Evolutionary conservation across 805 yeast genomes (phyloP).

Genomic region (Barnettozyma siamensis): DNA sequence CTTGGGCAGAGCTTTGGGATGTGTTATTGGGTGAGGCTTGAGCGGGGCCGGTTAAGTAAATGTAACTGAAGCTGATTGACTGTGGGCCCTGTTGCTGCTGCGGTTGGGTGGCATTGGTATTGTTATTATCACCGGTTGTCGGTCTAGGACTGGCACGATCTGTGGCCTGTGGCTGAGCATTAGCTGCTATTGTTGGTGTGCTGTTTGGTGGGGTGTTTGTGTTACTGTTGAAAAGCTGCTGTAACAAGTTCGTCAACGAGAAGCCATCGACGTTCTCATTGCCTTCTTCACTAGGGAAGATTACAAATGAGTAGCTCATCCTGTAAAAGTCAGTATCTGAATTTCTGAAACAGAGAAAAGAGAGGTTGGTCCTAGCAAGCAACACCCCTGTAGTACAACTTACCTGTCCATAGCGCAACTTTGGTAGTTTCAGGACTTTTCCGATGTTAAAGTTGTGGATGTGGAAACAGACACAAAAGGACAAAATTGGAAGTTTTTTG

Average conservation of each 20-base stretch:
- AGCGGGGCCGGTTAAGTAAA: too few relatives aligned
- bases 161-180: too few relatives aligned
- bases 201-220: too few relatives aligned
- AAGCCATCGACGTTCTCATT: neutral
- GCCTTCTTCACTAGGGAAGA: slow-evolving; percentile 20
- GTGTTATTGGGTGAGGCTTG: too few relatives aligned
- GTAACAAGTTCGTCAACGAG: neutral
- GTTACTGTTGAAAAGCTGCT: neutral
- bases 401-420: slow-evolving; percentile 1
- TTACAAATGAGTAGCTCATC: slow-evolving; percentile 12
- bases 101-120: too few relatives aligned
- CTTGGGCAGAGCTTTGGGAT: too few relatives aligned
- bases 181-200: neutral
- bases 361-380: too few relatives aligned
- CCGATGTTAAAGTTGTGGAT: neutral
- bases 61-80: too few relatives aligned
- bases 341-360: too few relatives aligned
- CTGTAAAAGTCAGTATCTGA: neutral
- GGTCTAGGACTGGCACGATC: too few relatives aligned
- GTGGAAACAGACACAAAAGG: neutral
- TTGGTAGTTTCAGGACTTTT: neutral
- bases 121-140: too few relatives aligned
- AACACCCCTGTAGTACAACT: neutral
- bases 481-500: neutral
- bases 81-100: too few relatives aligned